These are phyloP conservation scores for Talaromyces sp. DNA, from an alignment of 2,329 filamentous ascomycete genomes.

Conservation along the genomic window DNA sequence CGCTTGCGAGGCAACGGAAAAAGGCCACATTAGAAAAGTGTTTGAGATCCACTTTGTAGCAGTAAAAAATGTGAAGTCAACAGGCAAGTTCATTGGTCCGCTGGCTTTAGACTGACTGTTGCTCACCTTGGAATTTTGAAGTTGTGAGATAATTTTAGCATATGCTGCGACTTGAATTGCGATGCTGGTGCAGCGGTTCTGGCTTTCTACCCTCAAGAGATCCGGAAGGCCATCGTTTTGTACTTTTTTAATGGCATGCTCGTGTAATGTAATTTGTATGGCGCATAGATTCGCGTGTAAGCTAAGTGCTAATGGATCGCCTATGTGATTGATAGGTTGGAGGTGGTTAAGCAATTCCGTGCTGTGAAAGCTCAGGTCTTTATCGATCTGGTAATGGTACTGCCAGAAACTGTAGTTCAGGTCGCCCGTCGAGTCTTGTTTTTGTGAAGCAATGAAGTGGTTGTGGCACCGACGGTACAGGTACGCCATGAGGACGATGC, in stretches of 20 bases:
- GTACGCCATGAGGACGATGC: constrained; percentile 1
- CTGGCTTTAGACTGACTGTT: neutral
- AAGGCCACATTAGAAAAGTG: constrained; percentile 3
- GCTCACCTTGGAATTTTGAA: neutral
- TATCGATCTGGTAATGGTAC: constrained; percentile 3
- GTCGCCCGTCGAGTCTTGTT: neutral
- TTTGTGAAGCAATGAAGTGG: constrained; percentile 1
- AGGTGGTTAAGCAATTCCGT: neutral
- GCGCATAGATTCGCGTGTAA: neutral
- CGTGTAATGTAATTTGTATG: neutral
- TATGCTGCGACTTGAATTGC: neutral
- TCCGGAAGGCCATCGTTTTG: neutral
- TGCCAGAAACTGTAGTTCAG: constrained; percentile 5
- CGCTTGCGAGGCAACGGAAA: neutral
- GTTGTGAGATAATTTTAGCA: neutral
- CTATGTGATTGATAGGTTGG: neutral
- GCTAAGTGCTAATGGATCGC: neutral
- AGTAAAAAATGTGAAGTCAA: neutral
- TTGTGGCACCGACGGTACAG: neutral
- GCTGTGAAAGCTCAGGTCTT: neutral
- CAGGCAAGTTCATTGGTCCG: neutral
- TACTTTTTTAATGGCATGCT: neutral
- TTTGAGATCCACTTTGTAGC: neutral
- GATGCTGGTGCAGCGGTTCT: neutral
- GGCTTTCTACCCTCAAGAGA: neutral